Percentiles rank a stretch among this genome's conserved stretches.
phyloP scores from a whole-genome alignment of 495 filamentous ascomycete genomes.

The Daldinia vernicosa region DNA sequence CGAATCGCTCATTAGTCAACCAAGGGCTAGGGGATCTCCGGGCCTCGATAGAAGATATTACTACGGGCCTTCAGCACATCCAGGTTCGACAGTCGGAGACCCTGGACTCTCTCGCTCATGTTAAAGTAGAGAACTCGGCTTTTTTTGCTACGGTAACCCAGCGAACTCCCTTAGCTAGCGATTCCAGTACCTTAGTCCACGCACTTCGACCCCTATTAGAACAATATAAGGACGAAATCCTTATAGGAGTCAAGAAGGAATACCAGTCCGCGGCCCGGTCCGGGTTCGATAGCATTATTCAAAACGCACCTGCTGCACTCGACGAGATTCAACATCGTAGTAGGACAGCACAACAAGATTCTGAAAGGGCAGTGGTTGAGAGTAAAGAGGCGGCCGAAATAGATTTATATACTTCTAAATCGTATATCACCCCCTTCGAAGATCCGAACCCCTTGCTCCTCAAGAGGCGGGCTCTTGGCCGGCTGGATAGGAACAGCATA shows the following conservation, averaged over 20 bases:
- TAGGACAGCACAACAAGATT: background rate
- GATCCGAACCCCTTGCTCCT: background rate
- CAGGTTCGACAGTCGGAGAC: constrained; percentile 11
- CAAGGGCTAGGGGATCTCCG: background rate
- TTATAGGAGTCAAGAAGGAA: constrained; percentile 14
- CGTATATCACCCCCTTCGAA: background rate
- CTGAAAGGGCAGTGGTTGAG: background rate
- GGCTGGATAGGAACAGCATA: background rate
- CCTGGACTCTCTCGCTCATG: constrained; percentile 16
- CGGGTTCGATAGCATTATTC: constrained; percentile 6
- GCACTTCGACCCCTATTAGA: constrained; percentile 12
- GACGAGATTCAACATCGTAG: constrained; percentile 4
- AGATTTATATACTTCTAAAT: background rate
- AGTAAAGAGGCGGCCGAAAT: background rate
- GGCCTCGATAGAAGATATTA: constrained; percentile 1
- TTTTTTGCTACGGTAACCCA: constrained; percentile 7
- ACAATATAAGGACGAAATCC: constrained; percentile 8
- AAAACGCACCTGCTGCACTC: background rate
- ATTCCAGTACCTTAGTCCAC: background rate
- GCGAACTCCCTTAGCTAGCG: background rate
- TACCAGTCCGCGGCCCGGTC: constrained; percentile 16
- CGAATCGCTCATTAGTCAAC: background rate
- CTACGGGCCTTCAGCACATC: constrained; percentile 1
- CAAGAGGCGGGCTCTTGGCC: background rate
- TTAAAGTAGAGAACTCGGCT: constrained; percentile 17